Evolutionary conservation across 164 flowering plant species (phyloP).

Genomic region (Magnolia sinica): DNA sequence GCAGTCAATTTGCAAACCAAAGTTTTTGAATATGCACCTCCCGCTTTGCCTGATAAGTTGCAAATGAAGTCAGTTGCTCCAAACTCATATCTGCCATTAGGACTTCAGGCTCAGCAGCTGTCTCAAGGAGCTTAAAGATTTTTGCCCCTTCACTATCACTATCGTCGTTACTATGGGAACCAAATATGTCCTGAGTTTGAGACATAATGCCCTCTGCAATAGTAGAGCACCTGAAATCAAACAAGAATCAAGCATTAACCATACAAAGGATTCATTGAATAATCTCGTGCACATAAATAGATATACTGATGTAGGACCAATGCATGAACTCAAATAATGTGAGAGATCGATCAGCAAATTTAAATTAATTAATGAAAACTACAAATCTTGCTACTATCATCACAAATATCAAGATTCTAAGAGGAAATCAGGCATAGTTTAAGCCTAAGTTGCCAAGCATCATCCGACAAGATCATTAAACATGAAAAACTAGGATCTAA

Average conservation of each 20-base stretch:
- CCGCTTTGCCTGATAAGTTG: slow-evolving; percentile 64
- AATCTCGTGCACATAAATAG: neutral
- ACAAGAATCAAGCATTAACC: neutral
- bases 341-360: too few species aligned
- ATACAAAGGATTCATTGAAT: neutral
- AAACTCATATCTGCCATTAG: slow-evolving; percentile 90
- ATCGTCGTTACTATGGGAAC: slow-evolving; percentile 30
- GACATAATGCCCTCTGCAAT: slow-evolving; percentile 63
- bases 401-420: too few species aligned
- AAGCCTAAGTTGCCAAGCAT: too few species aligned
- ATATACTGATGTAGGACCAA: neutral
- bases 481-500: too few species aligned
- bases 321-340: too few species aligned
- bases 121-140: slow-evolving; percentile 68
- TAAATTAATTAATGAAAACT: too few species aligned
- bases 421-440: too few species aligned
- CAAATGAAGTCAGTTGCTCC: slow-evolving; percentile 62
- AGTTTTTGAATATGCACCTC: slow-evolving; percentile 42
- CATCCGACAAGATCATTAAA: too few species aligned
- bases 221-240: slow-evolving; percentile 55
- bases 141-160: slow-evolving; percentile 76
- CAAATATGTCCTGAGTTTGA: slow-evolving; percentile 41
- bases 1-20: slow-evolving; percentile 9
- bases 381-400: too few species aligned
- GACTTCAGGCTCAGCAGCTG: slow-evolving; percentile 85